Conservation (phyloP, 768 basidiomycete genomes). For the Crepidotus variabilis region DNA sequence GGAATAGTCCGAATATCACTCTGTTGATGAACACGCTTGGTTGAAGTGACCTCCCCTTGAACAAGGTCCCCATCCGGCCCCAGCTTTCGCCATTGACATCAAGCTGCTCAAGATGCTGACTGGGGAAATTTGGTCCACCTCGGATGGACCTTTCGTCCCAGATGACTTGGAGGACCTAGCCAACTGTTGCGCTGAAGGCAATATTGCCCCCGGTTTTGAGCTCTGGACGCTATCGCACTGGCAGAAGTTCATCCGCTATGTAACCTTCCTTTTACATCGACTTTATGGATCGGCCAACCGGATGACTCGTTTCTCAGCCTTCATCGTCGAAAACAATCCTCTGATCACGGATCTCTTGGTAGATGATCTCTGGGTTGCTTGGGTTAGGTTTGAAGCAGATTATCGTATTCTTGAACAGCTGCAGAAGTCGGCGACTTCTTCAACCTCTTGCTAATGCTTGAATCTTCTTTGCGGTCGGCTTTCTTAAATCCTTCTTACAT, state of each 20-base stretch:
- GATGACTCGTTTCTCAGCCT: neutral
- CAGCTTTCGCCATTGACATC: neutral
- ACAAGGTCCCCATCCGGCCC: neutral
- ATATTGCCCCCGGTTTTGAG: neutral
- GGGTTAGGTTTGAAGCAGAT: too few species aligned
- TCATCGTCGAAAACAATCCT: neutral
- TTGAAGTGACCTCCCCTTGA: too few species aligned
- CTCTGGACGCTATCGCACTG: conserved; percentile 1
- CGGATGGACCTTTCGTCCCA: neutral
- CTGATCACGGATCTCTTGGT: too few species aligned
- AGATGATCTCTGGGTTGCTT: too few species aligned
- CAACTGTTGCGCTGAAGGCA: neutral
- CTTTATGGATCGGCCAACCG: neutral
- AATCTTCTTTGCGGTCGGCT: too few species aligned
- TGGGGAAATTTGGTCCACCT: neutral
- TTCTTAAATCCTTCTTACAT: too few species aligned
- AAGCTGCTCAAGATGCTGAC: neutral
- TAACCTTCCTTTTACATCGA: neutral
- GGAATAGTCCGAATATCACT: too few species aligned
- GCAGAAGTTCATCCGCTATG: neutral
- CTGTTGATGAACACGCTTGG: too few species aligned
- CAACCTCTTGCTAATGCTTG: too few species aligned
- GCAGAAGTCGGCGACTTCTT: too few species aligned
- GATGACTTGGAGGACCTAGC: neutral
- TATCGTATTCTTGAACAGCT: too few species aligned